Evolutionary conservation across 2,329 filamentous ascomycete genomes (phyloP).

Genomic region (Pseudopithomyces chartarum): DNA sequence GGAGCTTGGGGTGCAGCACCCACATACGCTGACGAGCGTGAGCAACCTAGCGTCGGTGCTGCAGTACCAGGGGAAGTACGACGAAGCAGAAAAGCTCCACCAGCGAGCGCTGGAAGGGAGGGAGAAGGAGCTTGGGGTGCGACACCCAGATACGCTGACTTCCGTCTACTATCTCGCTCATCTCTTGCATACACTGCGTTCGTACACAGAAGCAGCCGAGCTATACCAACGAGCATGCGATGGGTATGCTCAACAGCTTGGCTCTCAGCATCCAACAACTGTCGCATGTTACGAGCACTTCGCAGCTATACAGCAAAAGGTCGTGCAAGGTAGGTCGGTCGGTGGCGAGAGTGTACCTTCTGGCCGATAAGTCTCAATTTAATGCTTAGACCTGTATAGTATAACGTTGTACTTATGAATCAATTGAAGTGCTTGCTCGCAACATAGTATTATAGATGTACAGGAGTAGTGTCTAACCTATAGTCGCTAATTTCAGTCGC

Average conservation of each 20-base stretch:
- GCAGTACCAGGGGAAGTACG: too few relatives aligned
- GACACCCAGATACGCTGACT: background rate
- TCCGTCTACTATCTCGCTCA: slow-evolving; percentile 5
- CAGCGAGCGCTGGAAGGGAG: too few relatives aligned
- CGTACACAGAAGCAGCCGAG: slow-evolving; percentile 4
- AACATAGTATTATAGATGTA: too few relatives aligned
- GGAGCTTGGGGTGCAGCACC: too few relatives aligned
- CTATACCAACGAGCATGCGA: slow-evolving; percentile 4
- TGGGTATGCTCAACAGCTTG: slow-evolving; percentile 6
- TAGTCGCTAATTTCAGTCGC: too few relatives aligned
- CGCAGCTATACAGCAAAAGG: slow-evolving; percentile 4
- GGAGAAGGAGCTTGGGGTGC: background rate
- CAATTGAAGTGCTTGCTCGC: too few relatives aligned
- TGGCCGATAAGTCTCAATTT: background rate
- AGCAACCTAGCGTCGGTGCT: too few relatives aligned
- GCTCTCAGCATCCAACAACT: slow-evolving; percentile 3
- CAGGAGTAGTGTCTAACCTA: too few relatives aligned
- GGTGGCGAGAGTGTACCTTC: background rate
- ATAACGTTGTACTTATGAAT: background rate
- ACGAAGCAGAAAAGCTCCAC: too few relatives aligned
- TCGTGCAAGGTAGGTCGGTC: background rate
- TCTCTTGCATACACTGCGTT: slow-evolving; percentile 1
- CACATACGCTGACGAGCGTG: too few relatives aligned
- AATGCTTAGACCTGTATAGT: background rate
- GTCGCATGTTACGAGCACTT: background rate